A percentile compares a stretch with the other conserved stretches of the same genome.
These are phyloP conservation scores for Fusarium nisikadoi DNA, from an alignment of 2,329 filamentous ascomycete genomes.

Conservation along the genomic window DNA sequence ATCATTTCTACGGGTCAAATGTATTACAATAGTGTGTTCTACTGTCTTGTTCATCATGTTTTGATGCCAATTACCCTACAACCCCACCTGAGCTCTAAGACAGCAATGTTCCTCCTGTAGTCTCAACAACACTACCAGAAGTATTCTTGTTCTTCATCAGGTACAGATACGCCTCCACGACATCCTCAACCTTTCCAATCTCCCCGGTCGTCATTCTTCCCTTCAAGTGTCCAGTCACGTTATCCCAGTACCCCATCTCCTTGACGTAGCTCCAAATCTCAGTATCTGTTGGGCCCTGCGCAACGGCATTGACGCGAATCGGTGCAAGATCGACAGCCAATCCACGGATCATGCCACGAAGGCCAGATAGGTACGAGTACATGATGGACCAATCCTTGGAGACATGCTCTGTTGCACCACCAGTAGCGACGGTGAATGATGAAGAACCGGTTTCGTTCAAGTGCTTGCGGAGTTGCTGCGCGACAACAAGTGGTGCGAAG, in stretches of 20 bases:
- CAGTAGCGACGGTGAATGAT: conserved; percentile 32
- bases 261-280: conserved; percentile 33
- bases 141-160: conserved; percentile 39
- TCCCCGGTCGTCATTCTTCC: conserved; percentile 26
- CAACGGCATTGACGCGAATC: conserved; percentile 33
- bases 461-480: conserved; percentile 33
- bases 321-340: conserved; percentile 36
- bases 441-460: conserved; percentile 22
- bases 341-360: conserved; percentile 28
- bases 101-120: conserved; percentile 32
- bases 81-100: conserved; percentile 4
- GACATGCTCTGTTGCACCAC: conserved; percentile 24
- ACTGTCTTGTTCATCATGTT: not conserved
- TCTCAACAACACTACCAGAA: conserved; percentile 36
- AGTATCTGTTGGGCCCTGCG: conserved; percentile 29
- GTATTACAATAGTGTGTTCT: too few species aligned
- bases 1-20: too few species aligned
- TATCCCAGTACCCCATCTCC: conserved; percentile 30
- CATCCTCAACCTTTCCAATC: conserved; percentile 32
- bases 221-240: conserved; percentile 21
- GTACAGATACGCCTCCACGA: conserved; percentile 37
- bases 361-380: conserved; percentile 22
- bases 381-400: conserved; percentile 32
- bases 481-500: conserved; percentile 32
- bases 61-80: not conserved